Conservation (phyloP, 140 eudicot genomes). For the Cichorium intybus region DNA sequence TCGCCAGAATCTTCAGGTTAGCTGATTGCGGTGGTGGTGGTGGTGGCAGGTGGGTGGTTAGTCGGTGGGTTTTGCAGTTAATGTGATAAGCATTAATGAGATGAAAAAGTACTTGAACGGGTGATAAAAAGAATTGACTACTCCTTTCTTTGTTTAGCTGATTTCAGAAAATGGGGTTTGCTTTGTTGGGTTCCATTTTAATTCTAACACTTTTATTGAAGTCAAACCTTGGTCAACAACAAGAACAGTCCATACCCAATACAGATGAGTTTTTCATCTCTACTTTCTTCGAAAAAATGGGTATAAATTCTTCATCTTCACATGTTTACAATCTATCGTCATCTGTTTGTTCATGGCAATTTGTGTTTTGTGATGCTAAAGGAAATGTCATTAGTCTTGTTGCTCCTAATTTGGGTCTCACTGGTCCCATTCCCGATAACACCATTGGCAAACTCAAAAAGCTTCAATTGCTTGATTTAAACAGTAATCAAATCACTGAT, state of each 20-base stretch:
- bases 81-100: constrained; percentile 11
- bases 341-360: constrained; percentile 66
- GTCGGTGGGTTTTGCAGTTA: constrained; percentile 10
- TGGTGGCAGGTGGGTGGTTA: constrained; percentile 15
- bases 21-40: constrained; percentile 14
- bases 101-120: constrained; percentile 13
- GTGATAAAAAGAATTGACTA: constrained; percentile 5
- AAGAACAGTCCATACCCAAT: constrained; percentile 44
- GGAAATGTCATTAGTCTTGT: constrained; percentile 50
- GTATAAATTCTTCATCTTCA: constrained; percentile 30
- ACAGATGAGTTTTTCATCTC: constrained; percentile 77
- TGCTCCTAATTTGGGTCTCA: constrained; percentile 52
- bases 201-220: constrained; percentile 45
- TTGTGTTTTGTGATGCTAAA: constrained; percentile 64
- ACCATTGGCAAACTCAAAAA: constrained; percentile 70
- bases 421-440: constrained; percentile 72
- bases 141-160: constrained; percentile 5
- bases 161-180: constrained; percentile 44
- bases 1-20: constrained; percentile 4
- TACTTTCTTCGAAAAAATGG: constrained; percentile 67
- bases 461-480: constrained; percentile 68
- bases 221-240: constrained; percentile 55
- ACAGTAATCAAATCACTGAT: constrained; percentile 52
- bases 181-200: constrained; percentile 42
- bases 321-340: constrained; percentile 47